Evolutionary conservation across 1,284 basidiomycete genomes (phyloP).

Genomic region (Leccinum pallidistipes): DNA sequence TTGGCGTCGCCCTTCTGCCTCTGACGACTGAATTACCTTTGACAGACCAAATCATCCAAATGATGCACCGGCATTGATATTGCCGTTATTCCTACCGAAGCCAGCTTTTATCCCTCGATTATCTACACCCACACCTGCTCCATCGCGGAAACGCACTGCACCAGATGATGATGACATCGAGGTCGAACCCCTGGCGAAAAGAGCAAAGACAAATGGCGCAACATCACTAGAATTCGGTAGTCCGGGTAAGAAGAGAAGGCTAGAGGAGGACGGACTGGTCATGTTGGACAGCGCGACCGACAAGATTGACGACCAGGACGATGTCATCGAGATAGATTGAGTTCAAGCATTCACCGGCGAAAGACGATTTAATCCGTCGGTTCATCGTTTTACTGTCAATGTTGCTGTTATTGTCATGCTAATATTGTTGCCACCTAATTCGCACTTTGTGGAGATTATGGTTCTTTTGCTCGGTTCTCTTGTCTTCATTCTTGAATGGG

Average conservation of each 20-base stretch:
- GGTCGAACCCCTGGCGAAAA: constrained; percentile 56
- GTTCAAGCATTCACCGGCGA: neutral
- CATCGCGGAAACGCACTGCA: constrained; percentile 55
- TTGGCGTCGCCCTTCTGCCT: neutral
- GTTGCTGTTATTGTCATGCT: neutral
- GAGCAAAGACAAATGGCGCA: constrained; percentile 36
- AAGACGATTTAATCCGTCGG: neutral
- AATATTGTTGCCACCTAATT: neutral
- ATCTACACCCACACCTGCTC: constrained; percentile 41
- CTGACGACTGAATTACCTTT: neutral
- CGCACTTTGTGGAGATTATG: neutral
- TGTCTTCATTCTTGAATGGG: neutral
- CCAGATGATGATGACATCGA: constrained; percentile 52
- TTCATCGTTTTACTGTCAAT: neutral
- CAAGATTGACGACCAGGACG: constrained; percentile 48
- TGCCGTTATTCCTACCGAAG: constrained; percentile 61
- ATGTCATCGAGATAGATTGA: constrained; percentile 56
- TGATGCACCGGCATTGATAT: constrained; percentile 52
- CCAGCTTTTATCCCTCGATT: constrained; percentile 47
- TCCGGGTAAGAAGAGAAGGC: constrained; percentile 59
- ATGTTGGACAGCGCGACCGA: constrained; percentile 62
- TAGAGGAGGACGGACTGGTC: constrained; percentile 74
- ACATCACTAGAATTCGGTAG: constrained; percentile 34
- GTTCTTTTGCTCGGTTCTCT: neutral
- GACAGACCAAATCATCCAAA: constrained; percentile 51